phyloP scores from a whole-genome alignment of 2,329 filamentous ascomycete genomes.

The Botryotinia narcissicola region DNA sequence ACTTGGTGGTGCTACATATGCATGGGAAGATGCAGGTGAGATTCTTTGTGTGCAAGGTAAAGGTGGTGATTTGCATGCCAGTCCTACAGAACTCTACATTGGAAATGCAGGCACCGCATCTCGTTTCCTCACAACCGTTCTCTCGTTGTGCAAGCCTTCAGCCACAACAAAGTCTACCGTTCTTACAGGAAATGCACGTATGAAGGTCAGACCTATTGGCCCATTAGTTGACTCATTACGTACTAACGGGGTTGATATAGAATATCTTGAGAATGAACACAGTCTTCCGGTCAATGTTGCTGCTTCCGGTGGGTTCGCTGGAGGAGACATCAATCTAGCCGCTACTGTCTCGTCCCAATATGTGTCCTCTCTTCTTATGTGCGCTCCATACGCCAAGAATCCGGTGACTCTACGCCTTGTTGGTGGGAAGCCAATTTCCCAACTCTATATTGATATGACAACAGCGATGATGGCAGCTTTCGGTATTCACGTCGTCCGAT shows the following conservation, averaged over 20 bases:
- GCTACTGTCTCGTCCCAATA: slow-evolving; percentile 99
- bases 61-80: slow-evolving; percentile 80
- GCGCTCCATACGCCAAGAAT: slow-evolving; percentile 91
- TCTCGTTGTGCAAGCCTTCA: slow-evolving; percentile 72
- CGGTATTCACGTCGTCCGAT: slow-evolving; percentile 76
- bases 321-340: slow-evolving; percentile 85
- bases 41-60: slow-evolving; percentile 86
- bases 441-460: slow-evolving; percentile 98
- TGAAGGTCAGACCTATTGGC: slow-evolving; percentile 94
- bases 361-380: slow-evolving; percentile 95
- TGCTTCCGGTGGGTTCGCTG: slow-evolving; percentile 78
- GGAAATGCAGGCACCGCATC: slow-evolving; percentile 97
- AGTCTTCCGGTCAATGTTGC: slow-evolving; percentile 82
- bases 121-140: slow-evolving; percentile 89
- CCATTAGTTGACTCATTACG: slow-evolving; percentile 87
- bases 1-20: slow-evolving; percentile 82
- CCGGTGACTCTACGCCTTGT: slow-evolving; percentile 87
- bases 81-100: slow-evolving; percentile 76
- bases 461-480: slow-evolving; percentile 96
- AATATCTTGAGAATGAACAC: slow-evolving; percentile 79
- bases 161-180: slow-evolving; percentile 63
- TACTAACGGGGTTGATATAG: slow-evolving; percentile 80
- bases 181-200: slow-evolving; percentile 89
- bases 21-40: slow-evolving; percentile 93
- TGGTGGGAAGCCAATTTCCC: slow-evolving; percentile 96